Evolutionary conservation across 1,284 basidiomycete genomes (phyloP), one percentile per base, ranked within the genome.

Genomic region (Meira nashicola): DNA sequence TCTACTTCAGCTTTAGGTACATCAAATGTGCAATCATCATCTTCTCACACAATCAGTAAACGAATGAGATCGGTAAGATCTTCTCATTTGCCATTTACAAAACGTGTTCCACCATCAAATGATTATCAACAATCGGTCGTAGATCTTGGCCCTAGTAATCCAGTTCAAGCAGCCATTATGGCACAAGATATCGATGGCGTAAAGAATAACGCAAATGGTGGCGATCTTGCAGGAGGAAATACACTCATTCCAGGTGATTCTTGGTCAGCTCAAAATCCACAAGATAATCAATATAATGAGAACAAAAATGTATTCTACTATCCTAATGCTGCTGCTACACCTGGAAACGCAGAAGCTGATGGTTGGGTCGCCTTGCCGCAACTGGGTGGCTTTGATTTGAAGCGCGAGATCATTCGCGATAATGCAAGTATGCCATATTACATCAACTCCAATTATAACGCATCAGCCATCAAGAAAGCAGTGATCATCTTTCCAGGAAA

Each of bases 361-460:
- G 91, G 92, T 1, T 78, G 72, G 67, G 5, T 60, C 10, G 55
- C 40, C 1, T 41, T 78, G 0, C 74, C 76, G 1, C 37, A 58
- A 0, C 53, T 76, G 9, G 28, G 50, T 3, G 64, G 55, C 12
- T 77, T 76, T 60, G 58, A 61, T 23, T 57, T 78, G 39, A 71
- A 74, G 64, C 59, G 65, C 12, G 66, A 70, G 4, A 62, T 63
- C 4, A 55, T 68, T 11, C 39, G 21, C 15, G 56, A 61, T 0
- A 56, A 44, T 17, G 68, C 63, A 4, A 57, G 66, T 38, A 58
- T 69, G 57, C 76, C 76, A 1, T 71, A 67, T 57, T 77, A 78
- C 58, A 58, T 68, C 39, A 66, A 56, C 5, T 39, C 46, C 2
- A 37, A 57, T 33, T 69, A 67, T 52, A 59, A 75, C 41, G 17